These are phyloP conservation scores for Hyphodiscus hymeniophilus DNA, from an alignment of 495 filamentous ascomycete genomes.

Conservation along the genomic window DNA sequence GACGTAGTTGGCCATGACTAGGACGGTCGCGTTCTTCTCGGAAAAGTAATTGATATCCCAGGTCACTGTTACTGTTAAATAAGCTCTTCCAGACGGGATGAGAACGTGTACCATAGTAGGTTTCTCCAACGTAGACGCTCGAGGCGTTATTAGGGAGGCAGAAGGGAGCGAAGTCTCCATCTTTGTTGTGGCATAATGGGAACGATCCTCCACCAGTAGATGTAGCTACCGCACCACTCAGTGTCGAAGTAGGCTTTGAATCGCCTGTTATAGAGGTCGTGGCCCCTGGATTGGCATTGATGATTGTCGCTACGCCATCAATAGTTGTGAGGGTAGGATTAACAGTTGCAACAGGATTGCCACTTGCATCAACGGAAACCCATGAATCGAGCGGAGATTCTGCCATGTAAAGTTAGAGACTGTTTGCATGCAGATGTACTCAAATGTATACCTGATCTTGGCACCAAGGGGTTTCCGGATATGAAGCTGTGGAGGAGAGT, in stretches of 20 bases:
- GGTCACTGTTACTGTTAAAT: slow-evolving; percentile 11
- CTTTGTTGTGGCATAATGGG: slow-evolving; percentile 12
- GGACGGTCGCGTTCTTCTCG: slow-evolving; percentile 7
- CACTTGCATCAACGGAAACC: slow-evolving; percentile 16
- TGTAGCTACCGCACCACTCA: background rate
- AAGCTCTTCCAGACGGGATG: background rate
- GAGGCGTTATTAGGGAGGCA: slow-evolving; percentile 15
- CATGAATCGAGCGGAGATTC: slow-evolving; percentile 10
- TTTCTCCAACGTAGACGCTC: slow-evolving; percentile 9
- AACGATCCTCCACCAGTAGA: slow-evolving; percentile 13
- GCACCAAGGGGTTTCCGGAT: slow-evolving; percentile 4
- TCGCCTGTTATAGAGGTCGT: slow-evolving; percentile 2
- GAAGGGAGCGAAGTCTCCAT: slow-evolving; percentile 13
- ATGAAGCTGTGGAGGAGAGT: slow-evolving; percentile 1
- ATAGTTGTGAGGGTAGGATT: slow-evolving; percentile 13
- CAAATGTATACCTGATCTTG: slow-evolving; percentile 1
- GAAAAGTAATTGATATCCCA: slow-evolving; percentile 14
- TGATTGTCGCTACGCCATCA: slow-evolving; percentile 11
- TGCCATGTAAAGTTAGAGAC: background rate
- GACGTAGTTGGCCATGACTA: slow-evolving; percentile 12
- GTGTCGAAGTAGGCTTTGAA: slow-evolving; percentile 7
- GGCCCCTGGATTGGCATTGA: slow-evolving; percentile 7
- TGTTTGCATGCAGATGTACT: background rate
- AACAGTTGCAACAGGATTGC: slow-evolving; percentile 8
- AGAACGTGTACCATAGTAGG: slow-evolving; percentile 14